phyloP scores from a whole-genome alignment of 2,329 filamentous ascomycete species.

The Fusarium veterinarium region DNA sequence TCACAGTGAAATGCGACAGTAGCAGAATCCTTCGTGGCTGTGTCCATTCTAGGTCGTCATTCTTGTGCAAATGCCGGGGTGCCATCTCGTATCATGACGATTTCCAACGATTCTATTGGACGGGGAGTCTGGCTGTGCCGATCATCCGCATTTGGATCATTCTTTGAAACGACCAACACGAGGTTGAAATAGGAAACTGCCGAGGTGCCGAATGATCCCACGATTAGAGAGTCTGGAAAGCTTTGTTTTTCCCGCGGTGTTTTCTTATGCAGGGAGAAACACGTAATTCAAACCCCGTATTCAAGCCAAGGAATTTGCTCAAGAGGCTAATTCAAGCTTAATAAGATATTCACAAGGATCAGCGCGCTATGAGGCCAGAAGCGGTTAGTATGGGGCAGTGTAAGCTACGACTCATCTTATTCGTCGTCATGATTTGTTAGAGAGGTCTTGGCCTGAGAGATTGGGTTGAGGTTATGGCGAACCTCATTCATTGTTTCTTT shows the following conservation, averaged over 20 bases:
- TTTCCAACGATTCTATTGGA: neutral
- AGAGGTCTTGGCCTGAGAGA: neutral
- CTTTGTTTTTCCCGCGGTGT: neutral
- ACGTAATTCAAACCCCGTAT: neutral
- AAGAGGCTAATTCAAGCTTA: constrained; percentile 1
- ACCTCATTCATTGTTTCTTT: neutral
- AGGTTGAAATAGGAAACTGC: neutral
- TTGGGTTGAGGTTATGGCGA: neutral
- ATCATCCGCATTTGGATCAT: neutral
- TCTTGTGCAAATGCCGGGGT: neutral
- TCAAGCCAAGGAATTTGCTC: neutral
- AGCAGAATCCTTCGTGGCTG: neutral
- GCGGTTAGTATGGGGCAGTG: neutral
- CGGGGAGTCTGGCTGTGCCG: neutral
- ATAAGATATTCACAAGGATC: neutral
- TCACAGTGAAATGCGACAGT: neutral
- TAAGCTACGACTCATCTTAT: neutral
- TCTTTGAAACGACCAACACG: neutral
- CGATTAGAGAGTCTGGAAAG: neutral
- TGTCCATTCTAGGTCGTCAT: neutral
- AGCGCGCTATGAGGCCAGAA: neutral
- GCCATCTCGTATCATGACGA: neutral
- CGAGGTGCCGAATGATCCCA: neutral
- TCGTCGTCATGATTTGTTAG: neutral
- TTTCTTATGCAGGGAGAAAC: neutral